These are phyloP conservation scores for Draba incana DNA, from an alignment of 345 rosid genomes.

Conservation along the genomic window DNA sequence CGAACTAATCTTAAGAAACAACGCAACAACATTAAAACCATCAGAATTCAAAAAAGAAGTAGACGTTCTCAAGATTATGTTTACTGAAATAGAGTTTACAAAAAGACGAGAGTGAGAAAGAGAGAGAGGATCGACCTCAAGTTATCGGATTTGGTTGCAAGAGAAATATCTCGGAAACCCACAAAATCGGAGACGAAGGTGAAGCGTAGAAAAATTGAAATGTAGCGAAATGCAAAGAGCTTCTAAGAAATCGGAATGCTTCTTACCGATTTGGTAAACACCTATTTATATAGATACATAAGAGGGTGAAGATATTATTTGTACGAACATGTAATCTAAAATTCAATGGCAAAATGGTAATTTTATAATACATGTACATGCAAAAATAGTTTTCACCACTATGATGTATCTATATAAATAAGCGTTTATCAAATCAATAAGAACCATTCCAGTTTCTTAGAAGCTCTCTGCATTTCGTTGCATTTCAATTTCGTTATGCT, in stretches of 20 bases:
- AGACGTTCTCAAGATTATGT: neutral
- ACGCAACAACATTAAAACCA: neutral
- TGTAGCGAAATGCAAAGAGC: constrained; percentile 6
- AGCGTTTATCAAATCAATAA: too few relatives aligned
- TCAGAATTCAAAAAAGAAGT: neutral
- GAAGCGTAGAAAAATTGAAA: neutral
- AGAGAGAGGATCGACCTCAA: constrained; percentile 21
- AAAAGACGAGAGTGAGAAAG: neutral
- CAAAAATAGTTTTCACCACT: too few relatives aligned
- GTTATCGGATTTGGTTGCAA: neutral
- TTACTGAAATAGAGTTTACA: neutral
- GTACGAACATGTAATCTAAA: too few relatives aligned
- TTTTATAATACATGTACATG: too few relatives aligned
- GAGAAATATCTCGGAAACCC: constrained; percentile 6
- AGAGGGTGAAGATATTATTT: neutral
- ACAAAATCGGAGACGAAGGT: constrained; percentile 7
- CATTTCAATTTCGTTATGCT: too few relatives aligned
- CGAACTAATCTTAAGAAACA: neutral
- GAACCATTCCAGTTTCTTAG: too few relatives aligned
- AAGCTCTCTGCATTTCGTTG: too few relatives aligned
- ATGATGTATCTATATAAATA: too few relatives aligned
- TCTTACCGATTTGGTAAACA: neutral
- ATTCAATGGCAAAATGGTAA: too few relatives aligned
- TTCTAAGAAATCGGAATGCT: neutral
- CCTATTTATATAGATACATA: neutral